Evolutionary conservation across 1,139 yeast species (phyloP).

Genomic region (Blastobotrys serpentis): DNA sequence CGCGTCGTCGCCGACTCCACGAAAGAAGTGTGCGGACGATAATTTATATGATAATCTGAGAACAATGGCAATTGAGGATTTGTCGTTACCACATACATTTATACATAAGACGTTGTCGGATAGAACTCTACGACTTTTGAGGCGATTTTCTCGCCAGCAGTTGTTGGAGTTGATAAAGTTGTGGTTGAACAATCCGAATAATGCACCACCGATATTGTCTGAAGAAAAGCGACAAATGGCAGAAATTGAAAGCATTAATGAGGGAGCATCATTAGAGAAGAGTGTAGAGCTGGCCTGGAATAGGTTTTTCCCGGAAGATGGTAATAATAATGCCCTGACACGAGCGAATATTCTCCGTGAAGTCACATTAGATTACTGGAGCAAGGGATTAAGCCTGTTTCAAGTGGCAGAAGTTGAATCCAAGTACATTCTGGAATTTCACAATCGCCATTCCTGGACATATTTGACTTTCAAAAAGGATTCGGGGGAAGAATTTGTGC

Average conservation of each 20-base stretch:
- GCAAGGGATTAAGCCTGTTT: constrained; percentile 59
- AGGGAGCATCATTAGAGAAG: constrained; percentile 7
- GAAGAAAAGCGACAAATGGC: constrained; percentile 16
- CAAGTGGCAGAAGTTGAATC: constrained; percentile 76
- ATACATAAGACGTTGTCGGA: constrained; percentile 21
- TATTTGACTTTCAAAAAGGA: constrained; percentile 54
- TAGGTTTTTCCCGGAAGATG: constrained; percentile 19
- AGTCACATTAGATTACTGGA: constrained; percentile 57
- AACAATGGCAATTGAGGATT: constrained; percentile 12
- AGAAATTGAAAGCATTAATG: constrained; percentile 4
- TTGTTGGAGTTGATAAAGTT: constrained; percentile 20
- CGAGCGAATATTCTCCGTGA: constrained; percentile 52
- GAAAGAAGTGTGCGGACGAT: too few relatives aligned
- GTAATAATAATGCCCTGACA: constrained; percentile 30
- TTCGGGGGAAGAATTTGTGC: constrained; percentile 38
- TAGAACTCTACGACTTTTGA: constrained; percentile 15
- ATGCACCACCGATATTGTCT: constrained; percentile 20
- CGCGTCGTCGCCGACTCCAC: too few relatives aligned
- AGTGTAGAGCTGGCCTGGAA: constrained; percentile 15
- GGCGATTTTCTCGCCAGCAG: constrained; percentile 16
- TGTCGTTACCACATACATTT: constrained; percentile 21
- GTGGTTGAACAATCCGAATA: constrained; percentile 23
- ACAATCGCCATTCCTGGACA: constrained; percentile 54
- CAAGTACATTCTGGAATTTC: constrained; percentile 58
- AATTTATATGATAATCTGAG: too few relatives aligned